Percentiles rank a stretch among this genome's conserved stretches.
Conservation (phyloP, 164 flowering plant genomes). For the Sextonia rubra region DNA sequence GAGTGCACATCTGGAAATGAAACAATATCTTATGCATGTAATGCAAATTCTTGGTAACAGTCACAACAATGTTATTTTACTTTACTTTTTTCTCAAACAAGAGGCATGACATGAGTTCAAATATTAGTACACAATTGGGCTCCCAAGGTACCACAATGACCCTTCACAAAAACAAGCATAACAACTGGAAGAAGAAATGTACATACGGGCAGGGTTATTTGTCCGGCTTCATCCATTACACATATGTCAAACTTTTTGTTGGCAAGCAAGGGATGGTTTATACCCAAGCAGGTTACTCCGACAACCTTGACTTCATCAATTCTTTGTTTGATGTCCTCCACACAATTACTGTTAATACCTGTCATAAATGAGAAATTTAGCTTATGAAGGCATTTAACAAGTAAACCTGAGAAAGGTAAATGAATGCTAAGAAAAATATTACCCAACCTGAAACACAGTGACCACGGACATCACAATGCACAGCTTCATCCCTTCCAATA, state of each 20-base stretch:
- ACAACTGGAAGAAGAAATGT: not conserved
- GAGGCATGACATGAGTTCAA: not conserved
- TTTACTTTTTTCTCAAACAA: too few relatives aligned
- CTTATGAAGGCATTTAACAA: not conserved
- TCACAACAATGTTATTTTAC: too few relatives aligned
- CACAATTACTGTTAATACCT: slow-evolving; percentile 46
- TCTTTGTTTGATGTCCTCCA: slow-evolving; percentile 57
- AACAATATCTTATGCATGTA: too few relatives aligned
- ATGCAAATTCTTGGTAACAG: too few relatives aligned
- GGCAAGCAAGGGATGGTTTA: slow-evolving; percentile 76
- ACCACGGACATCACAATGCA: slow-evolving; percentile 68
- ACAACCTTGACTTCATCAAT: slow-evolving; percentile 74
- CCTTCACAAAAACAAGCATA: not conserved
- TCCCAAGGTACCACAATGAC: not conserved
- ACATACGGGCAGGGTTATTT: slow-evolving; percentile 91
- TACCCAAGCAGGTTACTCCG: slow-evolving; percentile 93
- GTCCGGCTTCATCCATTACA: slow-evolving; percentile 99
- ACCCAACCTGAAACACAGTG: slow-evolving; percentile 75
- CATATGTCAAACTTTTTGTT: slow-evolving; percentile 87
- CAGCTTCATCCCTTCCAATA: slow-evolving; percentile 77
- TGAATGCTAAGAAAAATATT: not conserved
- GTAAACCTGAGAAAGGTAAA: not conserved
- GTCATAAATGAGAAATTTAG: slow-evolving; percentile 17
- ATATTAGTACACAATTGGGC: too few relatives aligned
- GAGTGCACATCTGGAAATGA: too few relatives aligned